Base-by-base conservation (phyloP, 2,329 filamentous ascomycete genomes). In the Aureobasidium vineae region DNA sequence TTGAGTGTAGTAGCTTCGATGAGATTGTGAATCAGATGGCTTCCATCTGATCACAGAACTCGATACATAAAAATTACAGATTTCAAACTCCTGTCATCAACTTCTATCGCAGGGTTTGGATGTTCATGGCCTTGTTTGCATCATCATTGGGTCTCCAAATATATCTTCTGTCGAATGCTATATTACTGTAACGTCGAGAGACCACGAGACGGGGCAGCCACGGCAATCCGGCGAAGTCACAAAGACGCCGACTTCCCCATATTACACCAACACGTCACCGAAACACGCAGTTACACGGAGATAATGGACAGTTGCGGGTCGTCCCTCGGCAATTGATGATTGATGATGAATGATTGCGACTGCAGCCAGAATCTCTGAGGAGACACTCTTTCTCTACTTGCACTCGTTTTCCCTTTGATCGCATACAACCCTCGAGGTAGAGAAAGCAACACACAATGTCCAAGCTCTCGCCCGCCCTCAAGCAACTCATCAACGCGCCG, bases 401-500 rank as follows among this genome's bases (percentile, higher is more conserved):
- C 38, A 6, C 40, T 52, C 26, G n/a, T 16, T 52, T 33, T 52
- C 15, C 15, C 16, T 11, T 23, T n/a, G 16, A 28, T 33, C 16
- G 5, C 6, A 52, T 21, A 43, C 19, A 10, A n/a, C 19, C 16
- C 40, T 41, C 15, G 15, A 41, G 19, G 5, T n/a, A 41, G 19
- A 47, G 3, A 26, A 23, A 31, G 3, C 8, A 33, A 41, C 40
- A 45, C 45, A 77, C 73, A 71, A 92, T 91, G 89, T 87, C 89
- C 7, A 92, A 90, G 76, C 83, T 94, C 23, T 90, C 89, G 1
- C 81, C 85, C 1, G 79, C 85, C 59, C 82, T 94, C 71, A 93
- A 92, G 78, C 83, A 86, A 54, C 85, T 93, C 69, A 88, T 93
- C 78, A 89, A 89, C 72, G 85, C 88, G 67, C 83, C 88, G 4